Evolutionary conservation across 2,329 filamentous ascomycete genomes (phyloP), one percentile per base, ranked within the genome.

Genomic region (Teratosphaeria destructans): DNA sequence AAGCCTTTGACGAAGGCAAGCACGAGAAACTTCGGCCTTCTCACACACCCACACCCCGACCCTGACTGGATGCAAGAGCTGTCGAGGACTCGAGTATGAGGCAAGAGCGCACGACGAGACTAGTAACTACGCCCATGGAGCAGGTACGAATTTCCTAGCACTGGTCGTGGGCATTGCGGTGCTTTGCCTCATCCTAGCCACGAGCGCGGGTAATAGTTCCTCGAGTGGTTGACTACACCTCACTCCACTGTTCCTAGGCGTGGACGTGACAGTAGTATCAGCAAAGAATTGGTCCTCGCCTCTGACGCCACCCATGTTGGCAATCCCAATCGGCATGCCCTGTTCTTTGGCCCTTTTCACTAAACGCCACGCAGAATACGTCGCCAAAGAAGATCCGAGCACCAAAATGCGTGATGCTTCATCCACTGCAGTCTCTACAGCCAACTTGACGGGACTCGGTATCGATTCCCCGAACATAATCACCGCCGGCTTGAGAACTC

Each of bases 381-480:
- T 97, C 5, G 94, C 94, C 55, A 97, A 80, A 62, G 90, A 96
- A 39, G 90, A 96, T 3, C 92, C 94, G 16, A 97, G 73, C 8
- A 97, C 82, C 26, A 97, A 78, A 39, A 97, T 74, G 61, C 84
- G 83, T 5, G 85, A 85, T 1, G 90, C 88, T 32, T 81, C 81
- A 68, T 96, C 89, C 56, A 97, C 84, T 12, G 88, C 88, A 32
- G 84, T 76, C 70, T 97, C 92, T 1, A 92, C 93, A 0, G 85
- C 85, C 1, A 77, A 73, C 72, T 95, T 96, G 39, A 92, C 85
- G 1, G 75, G 68, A 1, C 76, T 73, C 0, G 83, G 78, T 56
- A 97, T 95, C 61, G 85, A 92, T 74, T 97, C 94, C 16, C 94
- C 94, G 72, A 97, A 97, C 90, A 97, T 96, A 67, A 92, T 86